A percentile compares a stretch with the other conserved stretches of the same genome.
These are phyloP conservation scores for Acanthamoeba royreba DNA, from an alignment of 208 protist genomes.

Conservation along the genomic window DNA sequence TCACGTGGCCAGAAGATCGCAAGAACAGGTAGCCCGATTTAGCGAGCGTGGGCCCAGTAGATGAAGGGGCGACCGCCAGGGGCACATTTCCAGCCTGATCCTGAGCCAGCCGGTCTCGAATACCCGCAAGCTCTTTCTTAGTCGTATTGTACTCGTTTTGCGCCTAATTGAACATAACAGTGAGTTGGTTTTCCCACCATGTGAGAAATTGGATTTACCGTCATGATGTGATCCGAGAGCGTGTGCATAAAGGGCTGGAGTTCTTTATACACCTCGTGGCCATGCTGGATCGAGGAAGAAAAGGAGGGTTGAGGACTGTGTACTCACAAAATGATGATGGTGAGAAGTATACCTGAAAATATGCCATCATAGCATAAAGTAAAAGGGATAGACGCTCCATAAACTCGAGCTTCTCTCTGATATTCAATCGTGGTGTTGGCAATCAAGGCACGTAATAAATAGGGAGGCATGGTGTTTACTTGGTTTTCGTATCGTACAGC, in stretches of 20 bases:
- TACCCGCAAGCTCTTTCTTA: not conserved
- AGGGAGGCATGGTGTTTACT: not conserved
- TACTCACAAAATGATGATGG: no score
- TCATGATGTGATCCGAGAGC: not conserved
- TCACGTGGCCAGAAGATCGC: not conserved
- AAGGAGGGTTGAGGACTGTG: not conserved
- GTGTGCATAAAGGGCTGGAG: not conserved
- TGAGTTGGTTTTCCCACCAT: not conserved
- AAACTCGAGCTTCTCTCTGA: not conserved
- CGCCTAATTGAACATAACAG: not conserved
- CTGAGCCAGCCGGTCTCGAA: not conserved
- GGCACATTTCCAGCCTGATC: not conserved
- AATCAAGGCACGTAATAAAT: no score
- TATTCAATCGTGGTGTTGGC: not conserved
- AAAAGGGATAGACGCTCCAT: not conserved
- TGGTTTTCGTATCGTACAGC: not conserved
- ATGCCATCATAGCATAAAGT: not conserved
- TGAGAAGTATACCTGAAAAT: not conserved
- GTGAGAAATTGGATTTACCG: not conserved
- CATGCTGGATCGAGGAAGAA: not conserved
- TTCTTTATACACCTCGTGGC: not conserved
- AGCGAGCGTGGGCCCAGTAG: not conserved
- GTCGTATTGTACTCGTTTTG: not conserved
- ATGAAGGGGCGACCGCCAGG: not conserved
- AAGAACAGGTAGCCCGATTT: not conserved